Evolutionary conservation across 768 basidiomycete genomes (phyloP), one percentile per base, ranked within the genome.

Genomic region (Lactarius akahatsu): DNA sequence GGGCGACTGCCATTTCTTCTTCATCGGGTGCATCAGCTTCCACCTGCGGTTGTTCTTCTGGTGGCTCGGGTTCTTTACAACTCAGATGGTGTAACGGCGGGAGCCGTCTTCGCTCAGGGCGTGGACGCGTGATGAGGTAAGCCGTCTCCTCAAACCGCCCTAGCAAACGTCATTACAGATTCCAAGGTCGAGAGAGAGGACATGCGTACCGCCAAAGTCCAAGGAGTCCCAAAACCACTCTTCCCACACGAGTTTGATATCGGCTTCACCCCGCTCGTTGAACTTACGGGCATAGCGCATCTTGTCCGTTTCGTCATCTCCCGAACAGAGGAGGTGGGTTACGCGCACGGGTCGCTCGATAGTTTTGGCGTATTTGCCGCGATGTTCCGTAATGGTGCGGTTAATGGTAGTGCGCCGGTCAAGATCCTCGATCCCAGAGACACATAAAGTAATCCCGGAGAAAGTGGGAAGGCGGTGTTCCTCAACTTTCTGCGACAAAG

Each of bases 151-250:
- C 61, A 28, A 71, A 71, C 5, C 68, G 57, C 30, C 70, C 70
- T 71, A 26, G 18, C 0, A n/a, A 64, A 57, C 28, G 47, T 26
- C 40, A 47, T 40, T 28, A 50, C 26, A 56, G 11, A 18, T n/a
- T 23, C 6, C 3, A 43, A 23, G 20, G 38, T 28, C 23, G 13
- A 5, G 26, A 20, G 20, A 34, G 20, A 26, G n/a, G 11, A n/a
- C 18, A 74, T 75, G 57, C 50, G 26, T 68, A 80, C 90, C 92
- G 65, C 86, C 86, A 72, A 86, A 92, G 50, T 88, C 86, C 2
- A 96, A 72, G 32, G 85, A 96, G 72, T 97, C 95, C 93, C 93
- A 96, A 64, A 97, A 90, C 96, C 96, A 98, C 68, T 96, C 94
- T 72, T 96, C 94, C 91, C 95, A 96, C 1, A 97, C 86, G 2